A percentile compares a stretch with the other conserved stretches of the same genome.
Conservation (phyloP, 2,329 filamentous ascomycete species). For the Uncinocarpus reesii region DNA sequence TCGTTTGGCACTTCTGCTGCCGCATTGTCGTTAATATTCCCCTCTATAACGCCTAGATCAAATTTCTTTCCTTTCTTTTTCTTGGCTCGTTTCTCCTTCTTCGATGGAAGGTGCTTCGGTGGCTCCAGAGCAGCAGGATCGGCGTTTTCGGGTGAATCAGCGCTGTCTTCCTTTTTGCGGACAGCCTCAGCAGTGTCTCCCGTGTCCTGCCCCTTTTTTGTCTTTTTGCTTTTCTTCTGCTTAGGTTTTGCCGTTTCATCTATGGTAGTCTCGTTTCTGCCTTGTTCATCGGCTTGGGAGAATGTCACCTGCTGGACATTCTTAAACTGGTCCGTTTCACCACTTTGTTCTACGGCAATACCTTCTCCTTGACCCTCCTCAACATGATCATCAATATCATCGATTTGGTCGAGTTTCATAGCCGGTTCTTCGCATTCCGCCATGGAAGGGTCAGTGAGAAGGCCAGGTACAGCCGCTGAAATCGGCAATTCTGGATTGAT, state of each 20-base stretch:
- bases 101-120: not conserved
- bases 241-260: conserved; percentile 1
- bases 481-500: not conserved
- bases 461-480: not conserved
- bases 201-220: not conserved
- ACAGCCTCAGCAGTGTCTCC: not conserved
- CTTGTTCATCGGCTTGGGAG: not conserved
- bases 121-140: not conserved
- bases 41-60: not conserved
- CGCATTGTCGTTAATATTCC: not conserved
- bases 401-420: not conserved
- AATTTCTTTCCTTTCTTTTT: conserved; percentile 12
- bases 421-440: not conserved
- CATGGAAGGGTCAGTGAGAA: no score
- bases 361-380: not conserved
- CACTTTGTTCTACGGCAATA: not conserved
- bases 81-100: conserved; percentile 10
- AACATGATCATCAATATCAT: not conserved
- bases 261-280: not conserved
- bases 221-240: not conserved
- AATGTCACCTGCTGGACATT: not conserved
- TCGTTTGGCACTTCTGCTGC: no score
- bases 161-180: not conserved
- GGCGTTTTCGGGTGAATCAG: not conserved
- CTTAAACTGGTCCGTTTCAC: not conserved